phyloP scores from a whole-genome alignment of 768 basidiomycete genomes.

The Epithele typhae region DNA sequence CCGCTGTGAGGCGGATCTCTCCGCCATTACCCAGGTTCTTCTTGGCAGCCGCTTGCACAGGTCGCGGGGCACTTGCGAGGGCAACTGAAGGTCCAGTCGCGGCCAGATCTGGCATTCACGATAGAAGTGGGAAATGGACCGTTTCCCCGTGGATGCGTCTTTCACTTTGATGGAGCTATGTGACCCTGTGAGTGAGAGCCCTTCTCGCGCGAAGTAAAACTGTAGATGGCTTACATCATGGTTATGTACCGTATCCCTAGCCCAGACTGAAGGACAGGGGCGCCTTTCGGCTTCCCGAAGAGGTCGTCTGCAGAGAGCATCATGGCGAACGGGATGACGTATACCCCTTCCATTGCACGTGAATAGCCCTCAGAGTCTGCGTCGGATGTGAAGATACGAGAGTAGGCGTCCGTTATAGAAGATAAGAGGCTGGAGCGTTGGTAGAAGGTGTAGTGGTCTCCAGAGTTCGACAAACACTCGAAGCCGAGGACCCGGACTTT shows the following conservation, averaged over 20 bases:
- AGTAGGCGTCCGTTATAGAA: conserved; percentile 41
- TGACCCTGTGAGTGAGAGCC: too few relatives aligned
- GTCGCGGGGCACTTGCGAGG: conserved; percentile 56
- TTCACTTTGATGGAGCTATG: conserved; percentile 72
- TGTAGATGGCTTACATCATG: conserved; percentile 59
- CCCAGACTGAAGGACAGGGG: conserved; percentile 50
- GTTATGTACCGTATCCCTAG: conserved; percentile 72
- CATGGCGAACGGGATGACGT: conserved; percentile 71
- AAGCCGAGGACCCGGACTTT: conserved; percentile 85
- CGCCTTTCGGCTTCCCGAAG: conserved; percentile 56
- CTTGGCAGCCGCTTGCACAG: conserved; percentile 52
- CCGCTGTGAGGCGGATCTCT: conserved; percentile 60
- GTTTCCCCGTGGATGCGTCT: conserved; percentile 50
- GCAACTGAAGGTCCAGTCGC: conserved; percentile 52
- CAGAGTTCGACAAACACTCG: conserved; percentile 58
- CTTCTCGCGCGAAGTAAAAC: too few relatives aligned
- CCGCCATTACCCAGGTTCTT: conserved; percentile 45
- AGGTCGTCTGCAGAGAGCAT: conserved; percentile 52
- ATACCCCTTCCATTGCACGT: conserved; percentile 58
- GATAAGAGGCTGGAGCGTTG: conserved; percentile 60
- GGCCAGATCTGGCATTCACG: conserved; percentile 80
- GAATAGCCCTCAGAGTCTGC: conserved; percentile 61
- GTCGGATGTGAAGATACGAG: conserved; percentile 38
- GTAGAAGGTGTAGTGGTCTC: conserved; percentile 76
- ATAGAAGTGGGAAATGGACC: conserved; percentile 88